Evolutionary conservation across 2,329 filamentous ascomycete species (phyloP).

Genomic region (Cercospora sp.): DNA sequence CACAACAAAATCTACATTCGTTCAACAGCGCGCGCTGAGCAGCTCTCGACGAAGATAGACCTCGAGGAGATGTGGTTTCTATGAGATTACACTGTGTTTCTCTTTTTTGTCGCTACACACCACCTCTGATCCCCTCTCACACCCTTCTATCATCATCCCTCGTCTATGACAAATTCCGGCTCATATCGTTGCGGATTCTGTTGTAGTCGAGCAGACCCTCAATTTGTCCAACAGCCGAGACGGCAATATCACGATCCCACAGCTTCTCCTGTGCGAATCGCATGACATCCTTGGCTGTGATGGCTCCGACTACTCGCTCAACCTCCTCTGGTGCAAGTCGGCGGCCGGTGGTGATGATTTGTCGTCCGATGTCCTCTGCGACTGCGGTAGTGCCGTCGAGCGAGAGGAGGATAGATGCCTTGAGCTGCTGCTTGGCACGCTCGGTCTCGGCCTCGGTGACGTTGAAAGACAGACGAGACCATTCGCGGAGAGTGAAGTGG

Average conservation of each 20-base stretch:
- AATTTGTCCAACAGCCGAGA: conserved; percentile 89
- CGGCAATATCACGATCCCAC: conserved; percentile 95
- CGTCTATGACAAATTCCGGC: conserved; percentile 62
- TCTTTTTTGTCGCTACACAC: conserved; percentile 17
- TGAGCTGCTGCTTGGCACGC: conserved; percentile 98
- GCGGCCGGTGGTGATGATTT: conserved; percentile 95
- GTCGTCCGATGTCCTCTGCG: conserved; percentile 96
- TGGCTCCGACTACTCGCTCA: conserved; percentile 82
- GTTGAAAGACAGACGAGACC: conserved; percentile 88
- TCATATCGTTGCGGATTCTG: conserved; percentile 80
- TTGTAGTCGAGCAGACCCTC: conserved; percentile 80
- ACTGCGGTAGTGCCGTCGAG: conserved; percentile 97
- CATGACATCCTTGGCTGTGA: conserved; percentile 97
- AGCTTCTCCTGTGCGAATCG: conserved; percentile 91
- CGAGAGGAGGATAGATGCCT: conserved; percentile 94
- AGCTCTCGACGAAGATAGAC: background rate
- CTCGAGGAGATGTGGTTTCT: conserved; percentile 18
- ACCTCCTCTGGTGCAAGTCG: conserved; percentile 91
- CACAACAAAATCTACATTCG: conserved; percentile 11
- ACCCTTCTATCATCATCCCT: conserved; percentile 5
- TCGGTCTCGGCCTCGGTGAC: conserved; percentile 90
- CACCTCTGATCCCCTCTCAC: conserved; percentile 5
- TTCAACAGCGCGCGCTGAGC: background rate
- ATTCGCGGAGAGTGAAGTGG: conserved; percentile 97
- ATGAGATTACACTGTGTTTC: conserved; percentile 29